Evolutionary conservation across 2,329 filamentous ascomycete genomes (phyloP).

Genomic region (Neurospora sp.): DNA sequence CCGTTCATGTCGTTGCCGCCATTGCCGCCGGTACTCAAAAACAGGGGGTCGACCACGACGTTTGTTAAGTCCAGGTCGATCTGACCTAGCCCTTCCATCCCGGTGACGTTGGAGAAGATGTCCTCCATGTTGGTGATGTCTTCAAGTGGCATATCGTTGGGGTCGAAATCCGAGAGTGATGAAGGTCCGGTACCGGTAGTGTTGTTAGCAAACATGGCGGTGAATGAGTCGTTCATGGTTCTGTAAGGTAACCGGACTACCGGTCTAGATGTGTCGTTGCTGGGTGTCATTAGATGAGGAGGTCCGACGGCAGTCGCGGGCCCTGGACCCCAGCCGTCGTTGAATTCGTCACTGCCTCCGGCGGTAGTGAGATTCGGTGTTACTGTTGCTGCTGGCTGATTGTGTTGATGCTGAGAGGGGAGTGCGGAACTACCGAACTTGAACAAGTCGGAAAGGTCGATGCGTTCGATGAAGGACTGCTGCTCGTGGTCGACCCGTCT

Average conservation of each 20-base stretch:
- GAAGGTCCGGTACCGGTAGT: neutral
- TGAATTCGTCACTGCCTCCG: neutral
- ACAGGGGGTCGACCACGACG: neutral
- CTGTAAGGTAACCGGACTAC: neutral
- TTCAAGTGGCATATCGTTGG: neutral
- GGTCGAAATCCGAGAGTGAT: neutral
- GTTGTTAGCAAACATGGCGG: neutral
- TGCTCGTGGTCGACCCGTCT: neutral
- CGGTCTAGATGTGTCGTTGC: neutral
- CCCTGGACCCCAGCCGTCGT: neutral
- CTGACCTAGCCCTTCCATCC: neutral
- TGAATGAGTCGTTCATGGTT: neutral
- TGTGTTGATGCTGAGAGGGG: neutral
- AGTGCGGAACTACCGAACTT: neutral
- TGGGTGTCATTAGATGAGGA: neutral
- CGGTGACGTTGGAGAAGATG: neutral
- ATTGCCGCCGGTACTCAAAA: neutral
- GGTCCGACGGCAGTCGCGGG: neutral
- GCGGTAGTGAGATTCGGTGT: neutral
- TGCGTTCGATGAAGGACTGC: neutral
- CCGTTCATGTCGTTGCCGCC: neutral
- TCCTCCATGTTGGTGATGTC: neutral
- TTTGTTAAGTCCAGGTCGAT: neutral
- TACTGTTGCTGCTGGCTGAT: neutral
- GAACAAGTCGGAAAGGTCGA: neutral